Evolutionary conservation across 208 protist genomes (phyloP).

Genomic region (Crithidia sp.): DNA sequence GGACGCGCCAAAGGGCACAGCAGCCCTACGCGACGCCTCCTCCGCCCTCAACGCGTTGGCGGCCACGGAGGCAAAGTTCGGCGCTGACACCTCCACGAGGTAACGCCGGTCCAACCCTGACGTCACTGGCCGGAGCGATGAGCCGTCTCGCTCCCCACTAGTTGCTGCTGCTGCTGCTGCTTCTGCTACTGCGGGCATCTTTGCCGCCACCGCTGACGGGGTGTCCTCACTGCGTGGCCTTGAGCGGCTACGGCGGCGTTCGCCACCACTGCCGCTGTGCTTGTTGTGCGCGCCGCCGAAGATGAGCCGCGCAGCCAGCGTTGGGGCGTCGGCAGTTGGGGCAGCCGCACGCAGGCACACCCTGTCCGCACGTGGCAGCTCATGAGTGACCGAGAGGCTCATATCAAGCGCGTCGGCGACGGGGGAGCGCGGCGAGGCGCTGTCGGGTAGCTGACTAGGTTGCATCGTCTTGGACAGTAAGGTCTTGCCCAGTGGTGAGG

Average conservation of each 20-base stretch:
- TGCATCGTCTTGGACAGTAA: background rate
- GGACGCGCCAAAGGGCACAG: background rate
- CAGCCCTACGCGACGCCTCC: background rate
- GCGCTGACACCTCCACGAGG: background rate
- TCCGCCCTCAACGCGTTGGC: background rate
- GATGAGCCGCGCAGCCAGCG: background rate
- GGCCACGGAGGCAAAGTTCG: slow-evolving; percentile 1
- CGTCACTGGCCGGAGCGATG: background rate
- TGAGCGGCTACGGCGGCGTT: background rate
- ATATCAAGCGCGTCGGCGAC: background rate
- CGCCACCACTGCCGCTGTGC: background rate
- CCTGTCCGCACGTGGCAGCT: background rate
- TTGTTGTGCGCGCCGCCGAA: background rate
- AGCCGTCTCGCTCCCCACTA: background rate
- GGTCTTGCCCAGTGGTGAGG: background rate
- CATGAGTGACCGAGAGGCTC: background rate
- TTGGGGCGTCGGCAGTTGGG: background rate
- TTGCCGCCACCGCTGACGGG: too few relatives aligned
- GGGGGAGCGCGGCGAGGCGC: background rate
- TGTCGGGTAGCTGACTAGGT: background rate
- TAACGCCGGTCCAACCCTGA: background rate
- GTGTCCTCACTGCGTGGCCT: too few relatives aligned
- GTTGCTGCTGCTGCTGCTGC: background rate
- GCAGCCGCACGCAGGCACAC: background rate
- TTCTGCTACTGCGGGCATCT: too few relatives aligned